Evolutionary conservation across 177 flowering plant species (phyloP), one percentile per base, ranked within the genome.

Genomic region (Vitis hybrid): DNA sequence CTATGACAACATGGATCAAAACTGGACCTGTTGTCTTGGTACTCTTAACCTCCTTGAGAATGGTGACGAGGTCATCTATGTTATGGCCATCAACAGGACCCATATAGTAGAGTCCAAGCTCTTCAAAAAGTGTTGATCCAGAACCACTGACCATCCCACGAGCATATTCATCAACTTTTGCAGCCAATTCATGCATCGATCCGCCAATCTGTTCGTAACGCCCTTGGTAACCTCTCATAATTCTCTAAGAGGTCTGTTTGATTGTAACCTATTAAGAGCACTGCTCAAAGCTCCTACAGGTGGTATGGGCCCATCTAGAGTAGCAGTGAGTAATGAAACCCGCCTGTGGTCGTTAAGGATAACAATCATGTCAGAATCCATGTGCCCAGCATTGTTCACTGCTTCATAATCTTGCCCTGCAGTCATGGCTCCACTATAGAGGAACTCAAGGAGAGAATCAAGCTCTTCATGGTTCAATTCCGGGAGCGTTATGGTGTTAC

Each of bases 371-470:
- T 94, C 95, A 8, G 97, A 85, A 66, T 94, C 98, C 22, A 94
- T 74, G 77, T 94, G 90, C 14, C 98, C 98, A 3, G 98, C 97
- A 72, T 94, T 94, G 81, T 94, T 94, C 98, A 94, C 90, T 63
- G 98, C 98, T 73, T 94, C 98, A 73, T 90, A 94, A 64, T 97
- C 98, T 78, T 94, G 98, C 50, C 98, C 98, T 10, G 98, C 98
- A 39, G 99, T 95, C 98, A 93, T 91, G 73, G 99, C 97, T 69
- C 99, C 99, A 76, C 74, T 77, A 79, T 94, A 90, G 57, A 94
- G 87, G 55, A 92, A 94, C 69, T 92, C 90, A 10, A 90, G 73
- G 10, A 94, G 87, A 11, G 88, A 83, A 5, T 88, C 82, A 4
- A 94, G 89, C 73, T 94, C 92, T 18, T 88, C 90, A 22, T 84